These are phyloP conservation scores for Metarhizium robertsii DNA, from an alignment of 2,329 filamentous ascomycete genomes.

Conservation along the genomic window DNA sequence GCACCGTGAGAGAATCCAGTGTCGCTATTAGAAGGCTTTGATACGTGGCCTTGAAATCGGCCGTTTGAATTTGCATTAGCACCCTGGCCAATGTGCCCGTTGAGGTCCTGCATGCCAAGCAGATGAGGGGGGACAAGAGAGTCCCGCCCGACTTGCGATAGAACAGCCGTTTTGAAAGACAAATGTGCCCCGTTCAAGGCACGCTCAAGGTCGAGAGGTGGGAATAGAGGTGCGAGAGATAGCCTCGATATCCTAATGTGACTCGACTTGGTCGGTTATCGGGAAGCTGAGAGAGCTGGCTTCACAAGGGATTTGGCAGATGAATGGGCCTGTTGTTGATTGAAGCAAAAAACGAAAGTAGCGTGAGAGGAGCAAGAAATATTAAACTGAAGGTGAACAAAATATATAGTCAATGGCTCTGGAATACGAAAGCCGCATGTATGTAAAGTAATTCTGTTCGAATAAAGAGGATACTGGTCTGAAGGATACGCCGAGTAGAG, in stretches of 20 bases:
- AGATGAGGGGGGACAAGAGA: slow-evolving; percentile 77
- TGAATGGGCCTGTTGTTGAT: background rate
- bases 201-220: slow-evolving; percentile 21
- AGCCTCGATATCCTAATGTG: background rate
- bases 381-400: slow-evolving; percentile 3
- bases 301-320: background rate
- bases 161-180: slow-evolving; percentile 70
- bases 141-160: slow-evolving; percentile 73
- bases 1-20: slow-evolving; percentile 90
- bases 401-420: slow-evolving; percentile 12
- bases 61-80: slow-evolving; percentile 38
- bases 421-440: slow-evolving; percentile 4
- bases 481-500: background rate
- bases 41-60: slow-evolving; percentile 61
- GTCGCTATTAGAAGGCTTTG: slow-evolving; percentile 74
- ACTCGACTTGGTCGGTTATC: background rate
- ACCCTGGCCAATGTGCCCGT: slow-evolving; percentile 44
- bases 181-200: slow-evolving; percentile 45
- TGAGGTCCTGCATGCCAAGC: slow-evolving; percentile 86
- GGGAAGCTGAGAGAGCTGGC: background rate
- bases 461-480: slow-evolving; percentile 4
- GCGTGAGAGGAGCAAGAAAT: background rate
- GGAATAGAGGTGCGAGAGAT: background rate
- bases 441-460: slow-evolving; percentile 7
- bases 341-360: background rate